Base-by-base conservation (phyloP, 2,329 filamentous ascomycete genomes). In the Epichloe coenophiala region DNA sequence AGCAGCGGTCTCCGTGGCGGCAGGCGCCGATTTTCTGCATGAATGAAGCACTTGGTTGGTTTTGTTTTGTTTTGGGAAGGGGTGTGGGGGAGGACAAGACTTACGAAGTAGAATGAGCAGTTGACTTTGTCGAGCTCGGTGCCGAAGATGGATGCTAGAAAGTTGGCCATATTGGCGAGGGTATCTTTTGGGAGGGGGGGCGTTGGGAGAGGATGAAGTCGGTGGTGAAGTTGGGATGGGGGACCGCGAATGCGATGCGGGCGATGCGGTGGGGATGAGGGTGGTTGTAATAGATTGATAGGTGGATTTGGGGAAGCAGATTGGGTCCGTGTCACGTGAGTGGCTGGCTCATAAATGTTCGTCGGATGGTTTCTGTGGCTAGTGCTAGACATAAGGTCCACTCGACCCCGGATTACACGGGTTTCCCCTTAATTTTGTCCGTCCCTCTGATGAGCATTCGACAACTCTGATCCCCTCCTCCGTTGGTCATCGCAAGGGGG, bases 101-200 rank as follows among this genome's bases (percentile, higher is more conserved):
- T 59, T 64, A 70, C 68, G 54, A 72, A 72, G 82, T 98, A 98
- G 81, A 98, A 98, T 52, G 86, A 93, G 80, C 93, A 96, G 80
- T 97, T 96, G 75, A 96, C 90, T 68, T 91, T 98, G 83, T 98
- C 93, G 71, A 97, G 93, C 78, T 98, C 93, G 33, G 93, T 98
- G 64, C 93, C 93, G 77, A 98, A 98, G 74, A 98, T 98, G 67
- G 89, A 95, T 63, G 93, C 93, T 68, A 98, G 86, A 68, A 96
- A 97, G 77, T 96, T 96, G 65, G 90, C 90, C 90, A 95, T 95
- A 53, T 48, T 69, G 60, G 54, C 27, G 42, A 17, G 46, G 35
- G 19, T 21, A 23, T 12, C 1, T 36, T 33, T n/a, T 17, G 17
- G 17, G n/a, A n/a, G n/a, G n/a, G 39, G 17, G n/a, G 54, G 39